phyloP scores from a whole-genome alignment of 169 alveolate genomes.

The Cyclospora cayetanensis region DNA sequence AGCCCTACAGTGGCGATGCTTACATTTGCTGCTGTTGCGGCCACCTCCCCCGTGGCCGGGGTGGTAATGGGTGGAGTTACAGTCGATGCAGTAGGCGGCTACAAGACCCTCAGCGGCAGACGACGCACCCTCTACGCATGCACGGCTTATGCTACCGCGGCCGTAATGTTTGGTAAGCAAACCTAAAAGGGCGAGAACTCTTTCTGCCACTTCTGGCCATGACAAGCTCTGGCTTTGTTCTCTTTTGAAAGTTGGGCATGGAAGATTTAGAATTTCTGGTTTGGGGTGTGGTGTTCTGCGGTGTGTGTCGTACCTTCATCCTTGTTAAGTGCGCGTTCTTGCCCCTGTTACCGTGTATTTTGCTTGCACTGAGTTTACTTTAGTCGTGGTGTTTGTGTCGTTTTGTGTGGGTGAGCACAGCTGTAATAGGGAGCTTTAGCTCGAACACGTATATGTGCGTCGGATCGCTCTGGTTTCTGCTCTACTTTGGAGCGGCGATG shows the following conservation, averaged over 20 bases:
- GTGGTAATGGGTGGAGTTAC: constrained; percentile 68
- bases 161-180: constrained; percentile 56
- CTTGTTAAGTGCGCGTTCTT: not conserved
- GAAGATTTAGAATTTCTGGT: too few relatives aligned
- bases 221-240: too few relatives aligned
- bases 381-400: not conserved
- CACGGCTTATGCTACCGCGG: constrained; percentile 59
- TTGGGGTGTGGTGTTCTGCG: too few relatives aligned
- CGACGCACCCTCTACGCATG: constrained; percentile 52
- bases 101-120: constrained; percentile 32
- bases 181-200: too few relatives aligned
- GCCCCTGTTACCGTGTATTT: not conserved
- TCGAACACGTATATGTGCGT: constrained; percentile 11
- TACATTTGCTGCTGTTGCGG: constrained; percentile 70
- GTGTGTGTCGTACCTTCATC: too few relatives aligned
- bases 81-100: constrained; percentile 68
- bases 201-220: too few relatives aligned
- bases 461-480: constrained; percentile 60
- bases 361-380: too few relatives aligned
- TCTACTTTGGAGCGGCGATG: constrained; percentile 69
- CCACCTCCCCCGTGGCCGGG: constrained; percentile 67
- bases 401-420: constrained; percentile 13
- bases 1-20: constrained; percentile 52
- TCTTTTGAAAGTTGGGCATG: too few relatives aligned
- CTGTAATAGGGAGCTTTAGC: constrained; percentile 48